Base-by-base conservation (phyloP, 2,329 filamentous ascomycete genomes). In the Fusarium albidum region DNA sequence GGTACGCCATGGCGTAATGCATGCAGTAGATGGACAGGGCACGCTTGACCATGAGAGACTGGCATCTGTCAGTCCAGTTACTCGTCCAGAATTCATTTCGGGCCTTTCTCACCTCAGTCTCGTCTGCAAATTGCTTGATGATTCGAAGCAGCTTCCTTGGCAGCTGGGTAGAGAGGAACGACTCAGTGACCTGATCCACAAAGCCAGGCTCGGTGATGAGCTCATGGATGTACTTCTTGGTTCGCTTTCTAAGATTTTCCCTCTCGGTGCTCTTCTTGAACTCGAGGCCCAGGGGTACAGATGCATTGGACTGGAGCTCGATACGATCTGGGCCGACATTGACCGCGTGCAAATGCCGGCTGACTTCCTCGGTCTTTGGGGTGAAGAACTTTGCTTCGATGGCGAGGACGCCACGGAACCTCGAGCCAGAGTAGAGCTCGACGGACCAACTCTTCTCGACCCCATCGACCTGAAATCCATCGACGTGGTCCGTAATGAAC, bases 1-100 rank as follows among this genome's bases (percentile, higher is more conserved):
- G 82, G 5, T 79, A 77, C 6, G 79, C 79, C 71, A 85, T 78
- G 55, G 84, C 73, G 66, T 83, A 85, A 64, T 85, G 80, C 75
- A 82, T 82, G 35, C 78, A 78, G 68, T 84, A 83, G 42, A 85
- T 79, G 31, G 76, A 75, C 15, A 85, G 73, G 2, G 82, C 81
- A 32, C 76, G 75, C 65, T 78, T 79, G 37, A 83, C 82, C 64
- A 85, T 81, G 9, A 73, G 53, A 1, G 77, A 78, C 70, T 81
- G 31, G 5, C 38, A 15, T 31, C 38, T 57, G 46, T 61, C 37
- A 54, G 57, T 40, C 52, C 44, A 41, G 48, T 21, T 39, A 46
- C 42, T 55, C 27, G 46, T 49, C 45, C 51, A 39, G 4, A 45
- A 45, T 26, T 54, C 25, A n/a, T 38, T 50, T 6, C 32, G 38